Base-by-base conservation (phyloP, 1,284 basidiomycete genomes). In the Heterobasidion parviporum region DNA sequence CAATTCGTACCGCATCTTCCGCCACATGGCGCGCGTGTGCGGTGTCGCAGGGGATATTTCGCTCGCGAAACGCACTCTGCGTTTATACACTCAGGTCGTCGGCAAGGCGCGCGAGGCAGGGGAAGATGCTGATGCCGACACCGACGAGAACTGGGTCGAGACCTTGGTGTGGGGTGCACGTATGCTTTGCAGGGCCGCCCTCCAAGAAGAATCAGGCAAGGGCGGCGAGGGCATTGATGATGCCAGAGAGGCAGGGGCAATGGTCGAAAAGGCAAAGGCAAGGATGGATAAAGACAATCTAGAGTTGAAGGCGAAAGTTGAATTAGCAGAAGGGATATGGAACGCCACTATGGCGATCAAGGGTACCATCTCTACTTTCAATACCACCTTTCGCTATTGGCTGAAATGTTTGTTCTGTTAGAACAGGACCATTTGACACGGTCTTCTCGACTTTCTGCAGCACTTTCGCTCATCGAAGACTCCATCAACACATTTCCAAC, bases 41-140 rank as follows among this genome's bases (percentile, higher is more conserved):
- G 79, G 83, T 53, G 76, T 85, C 6, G 76, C 81, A 0, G 85
- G 85, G 4, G 85, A 90, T 58, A 68, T 74, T 8, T 65, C 74
- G 8, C 80, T 94, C 26, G 91, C 93, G 1, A 83, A 81, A 60
- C 82, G 89, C 34, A 88, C 87, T 0, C 76, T 96, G 50, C 77
- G 81, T 48, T 73, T 97, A 34, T 98, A 97, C 65, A 78, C 88
- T n/a, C 85, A 91, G 63, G 78, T 95, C 10, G 89, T 93, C 10
- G 77, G 84, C 54, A 95, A 93, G 66, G 83, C 87, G 7, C 78
- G 82, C 56, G 78, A 93, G 64, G 74, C 74, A 16, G 68, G 68
- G 38, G 64, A 68, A 12, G 72, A 74, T n/a, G 74, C 75, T 33
- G 76, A 78, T 45, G 65, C 64, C 16, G 84, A 93, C 63, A 78